Conservation (phyloP, 805 yeast species). For the Candida mattraensis region DNA sequence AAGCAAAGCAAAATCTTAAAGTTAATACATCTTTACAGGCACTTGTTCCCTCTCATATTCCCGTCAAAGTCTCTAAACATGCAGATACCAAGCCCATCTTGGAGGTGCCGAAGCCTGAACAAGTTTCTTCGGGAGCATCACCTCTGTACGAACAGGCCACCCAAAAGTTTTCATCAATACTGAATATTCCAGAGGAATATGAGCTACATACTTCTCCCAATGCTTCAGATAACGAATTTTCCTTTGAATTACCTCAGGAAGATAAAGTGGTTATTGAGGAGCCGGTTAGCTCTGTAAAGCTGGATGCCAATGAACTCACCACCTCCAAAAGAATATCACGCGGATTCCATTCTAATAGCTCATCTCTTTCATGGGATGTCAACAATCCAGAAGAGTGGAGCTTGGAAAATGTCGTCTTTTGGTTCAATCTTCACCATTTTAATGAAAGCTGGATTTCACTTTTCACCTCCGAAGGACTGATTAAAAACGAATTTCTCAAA, state of each 20-base stretch:
- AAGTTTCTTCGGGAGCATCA: slow-evolving; percentile 5
- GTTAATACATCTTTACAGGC: slow-evolving; percentile 22
- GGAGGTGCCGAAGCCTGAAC: slow-evolving; percentile 4
- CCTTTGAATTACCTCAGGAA: slow-evolving; percentile 5
- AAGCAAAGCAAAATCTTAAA: slow-evolving; percentile 11
- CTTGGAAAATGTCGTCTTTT: slow-evolving; percentile 57
- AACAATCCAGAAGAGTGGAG: slow-evolving; percentile 69
- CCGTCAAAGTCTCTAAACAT: slow-evolving; percentile 16
- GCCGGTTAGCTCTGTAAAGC: no score
- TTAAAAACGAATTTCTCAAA: slow-evolving; percentile 63
- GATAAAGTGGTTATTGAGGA: slow-evolving; percentile 4
- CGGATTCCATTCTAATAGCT: slow-evolving; percentile 22
- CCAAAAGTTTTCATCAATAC: slow-evolving; percentile 18
- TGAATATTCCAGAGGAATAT: slow-evolving; percentile 14
- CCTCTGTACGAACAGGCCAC: slow-evolving; percentile 25
- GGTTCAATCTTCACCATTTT: slow-evolving; percentile 71
- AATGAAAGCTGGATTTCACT: slow-evolving; percentile 72
- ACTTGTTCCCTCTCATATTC: slow-evolving; percentile 15
- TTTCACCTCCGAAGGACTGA: slow-evolving; percentile 55
- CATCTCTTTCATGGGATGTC: slow-evolving; percentile 46
- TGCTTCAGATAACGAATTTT: slow-evolving; percentile 6
- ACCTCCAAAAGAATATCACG: slow-evolving; percentile 13
- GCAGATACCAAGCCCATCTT: not conserved
- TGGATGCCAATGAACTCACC: slow-evolving; percentile 4
- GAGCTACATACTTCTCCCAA: slow-evolving; percentile 1